Percentiles rank a stretch among this genome's conserved stretches.
Conservation (phyloP, 2,329 filamentous ascomycete genomes). For the Ophiognomonia clavigignenti-juglandacearum region DNA sequence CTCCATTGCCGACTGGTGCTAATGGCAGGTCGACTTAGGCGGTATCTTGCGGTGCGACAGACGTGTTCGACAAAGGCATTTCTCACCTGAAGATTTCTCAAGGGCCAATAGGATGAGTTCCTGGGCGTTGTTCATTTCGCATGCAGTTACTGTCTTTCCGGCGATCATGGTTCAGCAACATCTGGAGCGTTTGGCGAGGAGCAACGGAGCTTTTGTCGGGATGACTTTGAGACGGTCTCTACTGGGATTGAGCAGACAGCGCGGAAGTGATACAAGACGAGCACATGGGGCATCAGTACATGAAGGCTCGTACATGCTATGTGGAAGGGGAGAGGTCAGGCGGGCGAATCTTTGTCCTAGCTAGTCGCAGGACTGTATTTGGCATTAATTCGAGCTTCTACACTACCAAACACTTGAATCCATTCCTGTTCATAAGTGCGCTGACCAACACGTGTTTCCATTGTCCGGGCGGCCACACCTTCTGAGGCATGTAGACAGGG, state of each 20-base stretch:
- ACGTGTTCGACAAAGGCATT: too few species aligned
- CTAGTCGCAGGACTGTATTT: background rate
- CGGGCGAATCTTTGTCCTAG: background rate
- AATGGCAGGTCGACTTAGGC: constrained; percentile 22
- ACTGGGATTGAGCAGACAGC: background rate
- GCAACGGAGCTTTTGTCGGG: too few species aligned
- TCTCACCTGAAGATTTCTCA: too few species aligned
- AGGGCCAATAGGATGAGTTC: too few species aligned
- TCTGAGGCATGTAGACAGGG: too few species aligned
- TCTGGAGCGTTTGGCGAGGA: background rate
- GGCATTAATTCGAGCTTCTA: constrained; percentile 6
- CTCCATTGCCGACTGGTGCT: constrained; percentile 34
- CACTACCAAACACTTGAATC: background rate
- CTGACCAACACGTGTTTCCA: too few species aligned
- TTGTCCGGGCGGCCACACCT: too few species aligned
- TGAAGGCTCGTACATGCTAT: background rate
- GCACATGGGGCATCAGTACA: background rate
- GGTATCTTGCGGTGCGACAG: background rate
- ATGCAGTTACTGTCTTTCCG: too few species aligned
- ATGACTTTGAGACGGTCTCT: background rate
- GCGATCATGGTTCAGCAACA: background rate
- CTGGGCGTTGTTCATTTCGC: too few species aligned
- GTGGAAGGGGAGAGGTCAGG: background rate
- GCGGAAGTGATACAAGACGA: background rate
- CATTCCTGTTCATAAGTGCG: too few species aligned